These are phyloP conservation scores for Elongisporangium anandrum DNA, from an alignment of 352 stramenopile species.

Conservation along the genomic window DNA sequence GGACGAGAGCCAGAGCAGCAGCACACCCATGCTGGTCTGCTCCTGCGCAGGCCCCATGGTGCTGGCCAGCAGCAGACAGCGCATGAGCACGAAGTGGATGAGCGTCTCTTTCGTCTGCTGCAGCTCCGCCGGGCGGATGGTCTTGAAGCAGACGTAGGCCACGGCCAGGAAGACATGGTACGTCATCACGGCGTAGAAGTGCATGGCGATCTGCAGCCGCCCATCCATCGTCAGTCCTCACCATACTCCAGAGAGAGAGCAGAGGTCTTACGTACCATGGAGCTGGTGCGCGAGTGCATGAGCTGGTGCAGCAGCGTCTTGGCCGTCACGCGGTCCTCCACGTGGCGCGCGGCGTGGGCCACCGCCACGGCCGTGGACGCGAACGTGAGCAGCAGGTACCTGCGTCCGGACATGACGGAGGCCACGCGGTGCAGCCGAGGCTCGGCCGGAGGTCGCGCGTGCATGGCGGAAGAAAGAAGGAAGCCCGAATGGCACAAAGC, in stretches of 20 bases:
- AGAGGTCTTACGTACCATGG: slow-evolving; percentile 26
- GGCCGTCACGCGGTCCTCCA: slow-evolving; percentile 15
- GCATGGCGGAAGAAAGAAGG: not conserved
- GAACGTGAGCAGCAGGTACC: slow-evolving; percentile 64
- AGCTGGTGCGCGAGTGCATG: slow-evolving; percentile 47
- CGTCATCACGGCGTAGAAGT: slow-evolving; percentile 65
- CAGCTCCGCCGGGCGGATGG: slow-evolving; percentile 46
- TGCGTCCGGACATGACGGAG: slow-evolving; percentile 38
- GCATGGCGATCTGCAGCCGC: slow-evolving; percentile 49
- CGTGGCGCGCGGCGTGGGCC: slow-evolving; percentile 36
- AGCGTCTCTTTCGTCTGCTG: slow-evolving; percentile 82
- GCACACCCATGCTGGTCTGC: slow-evolving; percentile 32
- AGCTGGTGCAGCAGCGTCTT: slow-evolving; percentile 26
- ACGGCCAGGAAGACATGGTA: slow-evolving; percentile 61
- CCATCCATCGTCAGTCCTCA: slow-evolving; percentile 3
- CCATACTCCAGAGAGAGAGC: slow-evolving; percentile 3
- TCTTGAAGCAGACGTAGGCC: slow-evolving; percentile 36
- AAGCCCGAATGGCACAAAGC: not conserved
- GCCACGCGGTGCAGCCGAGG: slow-evolving; percentile 25
- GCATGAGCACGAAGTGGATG: slow-evolving; percentile 72
- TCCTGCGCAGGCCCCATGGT: slow-evolving; percentile 44
- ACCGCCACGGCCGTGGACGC: slow-evolving; percentile 50
- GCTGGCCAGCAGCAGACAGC: slow-evolving; percentile 63
- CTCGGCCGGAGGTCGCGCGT: not conserved
- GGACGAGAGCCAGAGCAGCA: slow-evolving; percentile 64